phyloP scores from a whole-genome alignment of 768 basidiomycete species.

The Boletus patriciae region DNA sequence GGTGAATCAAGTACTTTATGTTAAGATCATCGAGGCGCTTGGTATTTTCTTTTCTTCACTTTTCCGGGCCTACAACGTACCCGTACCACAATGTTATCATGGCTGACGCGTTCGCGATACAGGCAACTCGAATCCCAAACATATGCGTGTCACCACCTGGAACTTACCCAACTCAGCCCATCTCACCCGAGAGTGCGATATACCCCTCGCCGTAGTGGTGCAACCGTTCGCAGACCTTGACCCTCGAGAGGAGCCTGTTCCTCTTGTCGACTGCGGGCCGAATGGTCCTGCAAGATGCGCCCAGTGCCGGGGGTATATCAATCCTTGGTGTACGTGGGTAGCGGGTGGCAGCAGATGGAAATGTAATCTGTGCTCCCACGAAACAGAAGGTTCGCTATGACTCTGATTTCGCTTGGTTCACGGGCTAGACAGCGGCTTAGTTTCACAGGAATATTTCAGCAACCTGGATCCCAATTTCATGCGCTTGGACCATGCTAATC shows the following conservation, averaged over 20 bases:
- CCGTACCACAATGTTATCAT: neutral
- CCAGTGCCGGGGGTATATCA: conserved; percentile 86
- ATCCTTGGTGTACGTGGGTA: conserved; percentile 88
- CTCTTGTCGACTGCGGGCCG: conserved; percentile 69
- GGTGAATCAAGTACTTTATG: conserved; percentile 3
- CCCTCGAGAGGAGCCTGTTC: conserved; percentile 74
- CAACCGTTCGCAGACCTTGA: conserved; percentile 90
- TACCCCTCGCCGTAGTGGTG: conserved; percentile 82
- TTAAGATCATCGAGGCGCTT: neutral
- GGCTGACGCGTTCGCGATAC: conserved; percentile 15
- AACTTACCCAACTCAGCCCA: conserved; percentile 79
- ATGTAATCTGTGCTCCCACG: conserved; percentile 86
- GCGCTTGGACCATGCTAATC: conserved; percentile 75
- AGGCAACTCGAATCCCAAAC: conserved; percentile 92
- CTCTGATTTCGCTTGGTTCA: conserved; percentile 4
- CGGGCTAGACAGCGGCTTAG: conserved; percentile 39
- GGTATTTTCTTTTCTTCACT: neutral
- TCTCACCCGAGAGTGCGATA: conserved; percentile 75
- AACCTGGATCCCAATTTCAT: conserved; percentile 76
- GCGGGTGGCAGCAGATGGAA: conserved; percentile 84
- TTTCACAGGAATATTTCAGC: conserved; percentile 79
- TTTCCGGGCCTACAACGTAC: neutral
- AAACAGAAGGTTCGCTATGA: conserved; percentile 71
- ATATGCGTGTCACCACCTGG: conserved; percentile 87
- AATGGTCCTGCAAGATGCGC: conserved; percentile 82